These are phyloP conservation scores for Neurospora africana DNA, from an alignment of 495 filamentous ascomycete genomes.

Conservation along the genomic window DNA sequence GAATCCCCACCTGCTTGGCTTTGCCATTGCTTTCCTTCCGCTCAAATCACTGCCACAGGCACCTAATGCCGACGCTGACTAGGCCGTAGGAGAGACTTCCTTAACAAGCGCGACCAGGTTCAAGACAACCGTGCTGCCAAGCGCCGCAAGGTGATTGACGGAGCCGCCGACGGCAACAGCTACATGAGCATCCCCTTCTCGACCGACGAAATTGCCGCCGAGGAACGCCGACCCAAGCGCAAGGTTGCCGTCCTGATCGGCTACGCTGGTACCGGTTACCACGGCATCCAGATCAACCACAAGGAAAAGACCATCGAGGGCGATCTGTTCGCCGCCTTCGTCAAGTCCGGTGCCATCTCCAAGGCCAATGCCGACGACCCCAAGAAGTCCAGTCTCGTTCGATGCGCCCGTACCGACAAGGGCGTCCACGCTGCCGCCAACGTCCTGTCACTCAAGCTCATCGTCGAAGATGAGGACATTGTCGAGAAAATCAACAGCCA, in stretches of 20 bases:
- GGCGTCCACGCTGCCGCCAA: constrained; percentile 97
- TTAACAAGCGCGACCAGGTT: constrained; percentile 53
- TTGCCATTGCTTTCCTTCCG: background rate
- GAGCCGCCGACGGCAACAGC: constrained; percentile 23
- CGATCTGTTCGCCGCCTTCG: constrained; percentile 86
- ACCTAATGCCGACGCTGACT: constrained; percentile 22
- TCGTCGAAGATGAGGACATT: constrained; percentile 80
- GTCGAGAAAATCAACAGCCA: constrained; percentile 82
- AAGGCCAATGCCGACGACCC: constrained; percentile 94
- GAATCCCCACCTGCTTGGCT: background rate
- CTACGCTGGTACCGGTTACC: constrained; percentile 94
- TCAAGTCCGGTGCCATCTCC: constrained; percentile 83
- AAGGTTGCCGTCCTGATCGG: constrained; percentile 94
- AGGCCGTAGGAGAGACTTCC: constrained; percentile 11
- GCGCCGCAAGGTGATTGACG: constrained; percentile 37
- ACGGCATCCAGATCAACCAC: constrained; percentile 78
- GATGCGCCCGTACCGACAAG: constrained; percentile 94
- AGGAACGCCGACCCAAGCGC: constrained; percentile 79
- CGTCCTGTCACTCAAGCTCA: constrained; percentile 88
- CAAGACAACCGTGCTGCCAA: constrained; percentile 47
- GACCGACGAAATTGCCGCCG: constrained; percentile 68
- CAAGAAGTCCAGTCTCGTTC: constrained; percentile 87
- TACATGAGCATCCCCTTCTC: constrained; percentile 36
- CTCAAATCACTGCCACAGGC: background rate
- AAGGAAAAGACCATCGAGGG: constrained; percentile 90